These are phyloP conservation scores for Lithospermum erythrorhizon DNA, from an alignment of 257 asterid species.

Conservation along the genomic window DNA sequence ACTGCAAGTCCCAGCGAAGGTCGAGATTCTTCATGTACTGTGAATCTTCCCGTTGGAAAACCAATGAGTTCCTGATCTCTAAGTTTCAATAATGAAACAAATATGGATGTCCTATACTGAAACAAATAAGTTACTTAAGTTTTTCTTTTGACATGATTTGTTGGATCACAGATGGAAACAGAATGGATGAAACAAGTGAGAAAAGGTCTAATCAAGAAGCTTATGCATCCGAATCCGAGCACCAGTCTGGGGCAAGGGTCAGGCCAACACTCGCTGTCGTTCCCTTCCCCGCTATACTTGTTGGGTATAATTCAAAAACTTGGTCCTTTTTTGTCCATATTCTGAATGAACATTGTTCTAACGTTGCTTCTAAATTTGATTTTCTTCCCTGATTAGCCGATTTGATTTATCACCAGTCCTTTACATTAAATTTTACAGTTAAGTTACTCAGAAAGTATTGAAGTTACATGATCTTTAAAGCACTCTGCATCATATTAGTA, in stretches of 20 bases:
- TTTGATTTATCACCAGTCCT: neutral
- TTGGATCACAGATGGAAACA: conserved; percentile 53
- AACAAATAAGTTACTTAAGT: conserved; percentile 9
- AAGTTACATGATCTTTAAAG: too few species aligned
- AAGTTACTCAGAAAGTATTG: too few species aligned
- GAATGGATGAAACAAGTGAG: conserved; percentile 57
- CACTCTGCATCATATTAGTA: too few species aligned
- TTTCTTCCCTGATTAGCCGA: neutral
- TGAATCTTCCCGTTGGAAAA: conserved; percentile 63
- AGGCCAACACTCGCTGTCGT: conserved; percentile 77
- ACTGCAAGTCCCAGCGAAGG: conserved; percentile 90
- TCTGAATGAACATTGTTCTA: neutral
- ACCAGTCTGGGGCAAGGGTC: conserved; percentile 54
- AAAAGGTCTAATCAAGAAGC: conserved; percentile 33
- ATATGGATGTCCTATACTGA: conserved; percentile 9
- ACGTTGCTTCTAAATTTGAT: too few species aligned
- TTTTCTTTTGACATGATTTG: conserved; percentile 18
- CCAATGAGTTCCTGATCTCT: conserved; percentile 67
- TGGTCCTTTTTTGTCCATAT: neutral
- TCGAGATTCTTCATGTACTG: conserved; percentile 86
- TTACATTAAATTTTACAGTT: too few species aligned
- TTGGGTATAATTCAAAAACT: conserved; percentile 55
- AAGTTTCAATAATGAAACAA: conserved; percentile 46
- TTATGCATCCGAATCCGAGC: conserved; percentile 55
- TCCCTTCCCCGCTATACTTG: conserved; percentile 95